phyloP scores from a whole-genome alignment of 352 stramenopile species.

The Globisporangium yorkense region DNA sequence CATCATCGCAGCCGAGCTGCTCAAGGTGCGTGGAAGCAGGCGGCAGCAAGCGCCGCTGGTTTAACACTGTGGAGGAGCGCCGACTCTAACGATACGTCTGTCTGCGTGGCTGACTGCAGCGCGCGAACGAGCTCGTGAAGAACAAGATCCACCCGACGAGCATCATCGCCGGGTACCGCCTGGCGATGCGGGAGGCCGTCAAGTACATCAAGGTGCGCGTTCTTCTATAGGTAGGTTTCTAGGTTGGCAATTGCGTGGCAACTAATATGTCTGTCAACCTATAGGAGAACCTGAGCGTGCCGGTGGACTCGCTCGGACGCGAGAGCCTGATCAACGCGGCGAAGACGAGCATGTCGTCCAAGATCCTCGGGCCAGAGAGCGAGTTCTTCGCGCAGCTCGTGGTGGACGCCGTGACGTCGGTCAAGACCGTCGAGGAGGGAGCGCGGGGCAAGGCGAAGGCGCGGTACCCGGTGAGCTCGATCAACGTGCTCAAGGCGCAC shows the following conservation, averaged over 20 bases:
- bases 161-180: conserved; percentile 98
- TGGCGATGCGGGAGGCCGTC: conserved; percentile 98
- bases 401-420: conserved; percentile 95
- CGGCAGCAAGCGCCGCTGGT: too few species aligned
- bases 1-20: conserved; percentile 97
- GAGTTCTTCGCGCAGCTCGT: conserved; percentile 98
- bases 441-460: conserved; percentile 77
- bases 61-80: neutral
- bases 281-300: conserved; percentile 93
- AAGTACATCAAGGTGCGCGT: conserved; percentile 93
- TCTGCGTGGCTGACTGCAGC: conserved; percentile 32
- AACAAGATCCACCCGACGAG: conserved; percentile 99
- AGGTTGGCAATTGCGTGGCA: neutral
- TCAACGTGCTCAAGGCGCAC: conserved; percentile 99
- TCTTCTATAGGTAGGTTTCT: neutral
- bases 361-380: conserved; percentile 97
- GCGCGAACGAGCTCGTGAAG: conserved; percentile 96
- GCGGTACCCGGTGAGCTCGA: conserved; percentile 96
- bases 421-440: conserved; percentile 90
- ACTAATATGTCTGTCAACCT: neutral
- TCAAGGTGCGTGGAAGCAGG: conserved; percentile 53
- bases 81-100: conserved; percentile 1
- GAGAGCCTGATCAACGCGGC: conserved; percentile 96
- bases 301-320: conserved; percentile 91
- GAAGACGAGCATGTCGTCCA: conserved; percentile 99